Conservation (phyloP, 2,329 filamentous ascomycete species). For the Phyllosticta paracitricarpa region DNA sequence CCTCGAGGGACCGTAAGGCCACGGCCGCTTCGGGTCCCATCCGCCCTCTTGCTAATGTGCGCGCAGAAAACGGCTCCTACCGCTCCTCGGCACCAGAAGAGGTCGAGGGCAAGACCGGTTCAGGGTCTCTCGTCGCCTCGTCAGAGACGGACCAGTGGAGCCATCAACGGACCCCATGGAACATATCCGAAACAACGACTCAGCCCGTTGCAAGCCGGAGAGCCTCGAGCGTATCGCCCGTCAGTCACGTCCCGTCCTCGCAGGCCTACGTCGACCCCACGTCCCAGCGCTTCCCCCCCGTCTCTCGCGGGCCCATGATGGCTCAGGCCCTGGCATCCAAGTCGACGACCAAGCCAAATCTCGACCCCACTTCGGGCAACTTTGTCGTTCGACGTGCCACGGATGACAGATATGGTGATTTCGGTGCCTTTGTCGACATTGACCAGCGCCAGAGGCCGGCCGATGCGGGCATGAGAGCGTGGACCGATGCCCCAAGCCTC, state of each 20-base stretch:
- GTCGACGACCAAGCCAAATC: conserved; percentile 19
- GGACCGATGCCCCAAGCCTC: conserved; percentile 25
- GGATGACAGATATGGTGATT: conserved; percentile 23
- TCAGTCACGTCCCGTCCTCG: conserved; percentile 21
- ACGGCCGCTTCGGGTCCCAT: background rate
- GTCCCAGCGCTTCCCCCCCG: conserved; percentile 17
- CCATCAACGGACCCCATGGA: conserved; percentile 49
- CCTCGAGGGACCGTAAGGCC: conserved; percentile 17
- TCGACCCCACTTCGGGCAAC: conserved; percentile 23
- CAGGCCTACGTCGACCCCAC: conserved; percentile 23
- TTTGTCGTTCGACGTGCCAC: conserved; percentile 23
- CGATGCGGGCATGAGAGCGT: conserved; percentile 21
- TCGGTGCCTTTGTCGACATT: conserved; percentile 20
- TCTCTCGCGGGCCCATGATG: conserved; percentile 16
- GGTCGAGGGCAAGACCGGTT: conserved; percentile 53
- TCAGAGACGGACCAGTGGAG: conserved; percentile 60
- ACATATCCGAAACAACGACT: conserved; percentile 33
- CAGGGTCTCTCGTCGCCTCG: conserved; percentile 56
- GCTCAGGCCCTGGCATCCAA: conserved; percentile 19
- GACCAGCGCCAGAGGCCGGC: conserved; percentile 21
- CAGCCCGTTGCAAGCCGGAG: conserved; percentile 21
- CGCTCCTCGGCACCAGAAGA: conserved; percentile 19
- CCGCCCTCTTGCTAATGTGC: background rate
- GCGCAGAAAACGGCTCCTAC: conserved; percentile 22
- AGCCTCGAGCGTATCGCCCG: conserved; percentile 27